Base-by-base conservation (phyloP, 257 asterid genomes). In the Plectranthus barbatus region DNA sequence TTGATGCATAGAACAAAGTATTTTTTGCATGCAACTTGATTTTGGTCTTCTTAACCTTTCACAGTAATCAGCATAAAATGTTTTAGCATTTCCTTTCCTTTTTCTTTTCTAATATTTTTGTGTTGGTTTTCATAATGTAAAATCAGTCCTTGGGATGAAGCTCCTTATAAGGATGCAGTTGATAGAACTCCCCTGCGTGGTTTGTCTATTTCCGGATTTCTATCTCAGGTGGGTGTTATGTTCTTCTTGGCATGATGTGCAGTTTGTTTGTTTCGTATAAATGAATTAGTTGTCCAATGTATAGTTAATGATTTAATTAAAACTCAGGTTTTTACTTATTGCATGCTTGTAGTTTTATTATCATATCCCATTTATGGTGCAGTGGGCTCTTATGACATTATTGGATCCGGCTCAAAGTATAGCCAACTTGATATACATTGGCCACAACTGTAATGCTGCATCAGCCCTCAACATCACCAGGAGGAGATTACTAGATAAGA, bases 371-470 rank as follows among this genome's bases (percentile, higher is more conserved):
- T 54, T 66, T 68, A 19, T 79, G 52, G 77, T 81, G 82, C 90
- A 93, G 97, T 93, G 99, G 97, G 90, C 87, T 68, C 92, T 93
- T 70, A 90, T 90, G 97, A 93, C 99, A 66, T 76, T 74, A 74
- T 76, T 93, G 77, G 91, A 85, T 64, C 99, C 99, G 42, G 75
- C 82, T 74, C 84, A 82, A 79, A 87, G 95, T 81, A 72, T 90
- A 68, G 96, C 95, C 73, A 87, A 93, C 84, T 78, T 93, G 79
- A 87, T 82, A 70, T 93, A 93, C 66, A 75, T 90, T 57, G 97
- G 99, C 68, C 86, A 80, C 78, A 77, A 82, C 79, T 85, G 91
- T 74, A 68, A 86, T 69, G 82, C 92, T 58, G 72, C 90, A 74
- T 84, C 97, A 57, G 95, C 92, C 48, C 84, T 93, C 59, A 81